phyloP scores from a whole-genome alignment of 768 basidiomycete species.

The Naematelia encephala region DNA sequence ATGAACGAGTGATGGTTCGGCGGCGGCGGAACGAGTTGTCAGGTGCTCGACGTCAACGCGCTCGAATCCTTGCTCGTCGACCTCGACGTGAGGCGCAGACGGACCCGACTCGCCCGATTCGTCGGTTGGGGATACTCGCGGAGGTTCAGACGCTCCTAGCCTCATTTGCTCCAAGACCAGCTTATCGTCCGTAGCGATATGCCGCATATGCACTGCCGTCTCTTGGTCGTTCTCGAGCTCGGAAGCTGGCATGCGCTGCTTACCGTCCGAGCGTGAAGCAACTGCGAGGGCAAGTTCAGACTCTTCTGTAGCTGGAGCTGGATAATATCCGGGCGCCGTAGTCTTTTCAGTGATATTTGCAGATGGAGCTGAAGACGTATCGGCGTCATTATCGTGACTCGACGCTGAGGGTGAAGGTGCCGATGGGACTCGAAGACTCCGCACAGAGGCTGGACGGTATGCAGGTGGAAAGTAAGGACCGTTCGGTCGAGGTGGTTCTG shows the following conservation, averaged over 20 bases:
- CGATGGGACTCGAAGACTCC: constrained; percentile 6
- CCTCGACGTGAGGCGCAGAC: constrained; percentile 41
- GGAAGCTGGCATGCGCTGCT: constrained; percentile 19
- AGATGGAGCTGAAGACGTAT: constrained; percentile 1
- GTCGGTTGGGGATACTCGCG: neutral
- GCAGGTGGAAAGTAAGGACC: constrained; percentile 41
- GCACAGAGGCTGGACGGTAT: constrained; percentile 43
- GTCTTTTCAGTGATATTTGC: constrained; percentile 26
- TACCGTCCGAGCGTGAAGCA: constrained; percentile 33
- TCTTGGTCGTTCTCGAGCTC: constrained; percentile 16
- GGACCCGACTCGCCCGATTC: constrained; percentile 11
- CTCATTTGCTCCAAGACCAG: constrained; percentile 40
- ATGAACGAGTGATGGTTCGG: neutral
- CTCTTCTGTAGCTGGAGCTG: constrained; percentile 47
- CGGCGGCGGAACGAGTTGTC: neutral
- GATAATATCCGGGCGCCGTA: constrained; percentile 44
- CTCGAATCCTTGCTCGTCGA: constrained; percentile 49
- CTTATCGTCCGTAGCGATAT: constrained; percentile 50
- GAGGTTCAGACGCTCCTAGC: constrained; percentile 40
- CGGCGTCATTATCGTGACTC: neutral
- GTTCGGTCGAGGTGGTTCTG: neutral
- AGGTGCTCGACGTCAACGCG: constrained; percentile 9
- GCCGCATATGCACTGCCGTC: constrained; percentile 16
- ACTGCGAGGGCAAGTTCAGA: constrained; percentile 44
- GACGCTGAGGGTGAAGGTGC: constrained; percentile 3